Evolutionary conservation across 805 yeast genomes (phyloP), one percentile per base, ranked within the genome.

Genomic region (Metschnikowia reukaufii): DNA sequence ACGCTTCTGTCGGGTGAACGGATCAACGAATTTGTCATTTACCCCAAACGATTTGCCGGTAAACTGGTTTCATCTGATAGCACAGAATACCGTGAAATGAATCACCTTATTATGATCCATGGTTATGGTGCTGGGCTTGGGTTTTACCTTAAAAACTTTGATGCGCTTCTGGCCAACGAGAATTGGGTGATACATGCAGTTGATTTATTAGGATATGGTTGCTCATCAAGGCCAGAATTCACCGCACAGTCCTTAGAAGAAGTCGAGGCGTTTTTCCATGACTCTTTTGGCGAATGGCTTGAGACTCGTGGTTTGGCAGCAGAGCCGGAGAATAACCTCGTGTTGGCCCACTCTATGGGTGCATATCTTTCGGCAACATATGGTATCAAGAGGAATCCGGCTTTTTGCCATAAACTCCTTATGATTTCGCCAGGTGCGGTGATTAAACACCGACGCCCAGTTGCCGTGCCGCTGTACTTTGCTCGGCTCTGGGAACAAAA

Each of bases 361-460:
- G 97, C 96, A 0, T 92, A 91, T 61, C 58, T 92, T 18, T 78
- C 86, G 61, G 78, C 84, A 0, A 66, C 84, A 4, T 86, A 88
- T 56, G 85, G 88, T 3, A 71, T 82, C 44, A 73, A 74, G 44
- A 67, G 74, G 51, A 52, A 61, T 43, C 88, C 92, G 0, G 66
- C 72, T 1, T 77, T 81, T 37, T 84, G 91, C 51, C 70, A 74
- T 39, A 85, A 84, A 56, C 61, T 92, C 30, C 60, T 90, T n/a
- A 75, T 91, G 71, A 84, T 88, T 6, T 86, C 96, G 0, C 98
- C 98, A 0, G 98, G 96, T 0, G 97, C 96, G 3, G 81, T 94
- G 5, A 77, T 79, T 32, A 73, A 74, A 46, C 79, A 79, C 36
- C 55, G 68, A 5, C 61, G 58, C 18, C 63, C 57, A 36, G 76